Evolutionary conservation across 805 yeast species (phyloP).

Genomic region (Martiniozyma abietophila): DNA sequence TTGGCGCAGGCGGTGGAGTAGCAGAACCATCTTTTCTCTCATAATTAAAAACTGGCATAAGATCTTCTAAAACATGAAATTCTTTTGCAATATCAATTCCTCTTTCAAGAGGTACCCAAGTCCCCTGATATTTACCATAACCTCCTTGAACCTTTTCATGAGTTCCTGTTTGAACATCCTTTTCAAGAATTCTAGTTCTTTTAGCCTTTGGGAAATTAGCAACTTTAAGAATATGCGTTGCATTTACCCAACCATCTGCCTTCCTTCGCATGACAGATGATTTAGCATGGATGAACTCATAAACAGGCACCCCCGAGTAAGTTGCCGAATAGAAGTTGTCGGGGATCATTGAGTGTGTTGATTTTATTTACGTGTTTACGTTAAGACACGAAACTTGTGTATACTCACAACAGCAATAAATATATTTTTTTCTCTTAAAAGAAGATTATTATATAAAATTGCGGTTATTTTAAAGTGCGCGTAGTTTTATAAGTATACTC

Average conservation of each 20-base stretch:
- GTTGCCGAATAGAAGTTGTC: constrained; percentile 57
- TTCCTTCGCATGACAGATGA: constrained; percentile 75
- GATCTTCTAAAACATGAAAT: constrained; percentile 51
- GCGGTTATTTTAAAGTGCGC: no score
- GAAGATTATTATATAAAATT: no score
- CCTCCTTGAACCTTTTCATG: constrained; percentile 98
- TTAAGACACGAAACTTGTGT: no score
- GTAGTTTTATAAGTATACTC: no score
- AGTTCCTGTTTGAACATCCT: constrained; percentile 81
- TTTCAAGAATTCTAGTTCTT: constrained; percentile 83
- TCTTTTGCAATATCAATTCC: constrained; percentile 63
- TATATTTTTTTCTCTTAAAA: no score
- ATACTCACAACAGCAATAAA: no score
- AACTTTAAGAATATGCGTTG: constrained; percentile 88
- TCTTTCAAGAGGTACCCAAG: constrained; percentile 85
- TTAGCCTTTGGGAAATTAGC: constrained; percentile 93
- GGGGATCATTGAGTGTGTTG: constrained; percentile 14
- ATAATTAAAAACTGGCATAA: constrained; percentile 61
- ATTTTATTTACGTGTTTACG: no score
- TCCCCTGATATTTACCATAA: constrained; percentile 93
- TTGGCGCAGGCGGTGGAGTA: constrained; percentile 53
- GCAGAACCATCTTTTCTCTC: constrained; percentile 35
- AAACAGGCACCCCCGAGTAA: constrained; percentile 76
- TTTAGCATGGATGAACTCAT: constrained; percentile 57
- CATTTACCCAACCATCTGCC: constrained; percentile 79